Percentiles rank a stretch among this genome's conserved stretches.
phyloP scores from a whole-genome alignment of 305 asterid genomes.

The Solanum hybrid region DNA sequence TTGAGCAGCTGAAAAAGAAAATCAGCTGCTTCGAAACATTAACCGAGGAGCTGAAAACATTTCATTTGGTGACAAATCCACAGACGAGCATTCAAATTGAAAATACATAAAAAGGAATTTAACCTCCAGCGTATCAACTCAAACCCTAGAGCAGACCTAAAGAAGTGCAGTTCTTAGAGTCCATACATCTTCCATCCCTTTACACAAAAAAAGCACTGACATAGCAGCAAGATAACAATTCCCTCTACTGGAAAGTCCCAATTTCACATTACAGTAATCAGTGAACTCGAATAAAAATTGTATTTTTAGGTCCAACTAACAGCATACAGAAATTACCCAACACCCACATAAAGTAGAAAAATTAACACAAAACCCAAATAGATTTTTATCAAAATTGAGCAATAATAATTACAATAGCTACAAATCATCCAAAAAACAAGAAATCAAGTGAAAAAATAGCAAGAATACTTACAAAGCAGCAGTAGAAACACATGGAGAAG shows the following conservation, averaged over 20 bases:
- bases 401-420: not conserved
- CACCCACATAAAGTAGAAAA: not conserved
- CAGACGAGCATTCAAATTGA: not conserved
- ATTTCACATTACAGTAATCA: not conserved
- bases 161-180: not conserved
- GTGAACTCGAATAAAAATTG: not conserved
- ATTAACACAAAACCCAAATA: not conserved
- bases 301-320: not conserved
- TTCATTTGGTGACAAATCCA: not conserved
- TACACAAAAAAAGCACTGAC: not conserved
- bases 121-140: not conserved
- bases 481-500: constrained; percentile 28
- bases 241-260: not conserved
- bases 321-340: not conserved
- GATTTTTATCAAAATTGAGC: not conserved
- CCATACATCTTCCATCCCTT: not conserved
- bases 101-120: not conserved
- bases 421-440: constrained; percentile 16
- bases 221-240: not conserved
- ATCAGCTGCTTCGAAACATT: not conserved
- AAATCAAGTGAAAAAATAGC: not conserved
- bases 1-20: not conserved
- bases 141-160: not conserved
- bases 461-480: constrained; percentile 43
- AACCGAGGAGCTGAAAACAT: not conserved